Evolutionary conservation across 2,329 filamentous ascomycete species (phyloP), one percentile per base, ranked within the genome.

Genomic region (Chaetomium strumarium): DNA sequence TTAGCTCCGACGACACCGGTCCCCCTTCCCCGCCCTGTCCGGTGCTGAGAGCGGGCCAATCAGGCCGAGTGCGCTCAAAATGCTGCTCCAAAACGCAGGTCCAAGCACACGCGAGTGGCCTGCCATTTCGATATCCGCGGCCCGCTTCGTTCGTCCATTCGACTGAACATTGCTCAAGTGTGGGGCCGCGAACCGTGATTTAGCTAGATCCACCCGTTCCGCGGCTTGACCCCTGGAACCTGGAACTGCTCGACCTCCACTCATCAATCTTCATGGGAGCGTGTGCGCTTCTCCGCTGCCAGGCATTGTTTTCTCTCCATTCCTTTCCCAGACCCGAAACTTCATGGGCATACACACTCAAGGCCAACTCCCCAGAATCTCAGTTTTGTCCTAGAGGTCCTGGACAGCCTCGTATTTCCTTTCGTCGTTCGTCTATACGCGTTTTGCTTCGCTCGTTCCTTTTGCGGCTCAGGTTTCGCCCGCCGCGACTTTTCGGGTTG

Each of bases 391-490:
- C 45, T 16, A 29, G 7, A 30, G 16, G 33, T 40, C 48, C 19
- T 14, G 42, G 30, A 9, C 24, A 20, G 38, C 24, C 45, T 50
- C 41, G 49, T 50, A 17, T 51, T 56, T 51, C 29, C 36, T 53
- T 42, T 13, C 16, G 36, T 40, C 40, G 19, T 51, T 57, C 19
- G 11, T 30, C 29, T 30, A 7, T n/a, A 43, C 20, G 3, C 17
- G 16, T 46, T 58, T 60, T 49, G 17, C 47, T 57, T 58, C 60
- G 53, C 60, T 48, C 59, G 50, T 57, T 57, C 58, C 40, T 58
- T 59, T 57, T 40, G 29, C 37, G 34, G 34, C 45, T 24, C 34
- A 40, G 19, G 39, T 12, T 41, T 37, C 37, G 30, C 30, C n/a
- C 41, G 24, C 33, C 36, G 8, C 38, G 36, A 38, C 47, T 29